These are phyloP conservation scores for Trypanosoma cruzi DNA, from an alignment of 208 protist genomes.

Conservation along the genomic window DNA sequence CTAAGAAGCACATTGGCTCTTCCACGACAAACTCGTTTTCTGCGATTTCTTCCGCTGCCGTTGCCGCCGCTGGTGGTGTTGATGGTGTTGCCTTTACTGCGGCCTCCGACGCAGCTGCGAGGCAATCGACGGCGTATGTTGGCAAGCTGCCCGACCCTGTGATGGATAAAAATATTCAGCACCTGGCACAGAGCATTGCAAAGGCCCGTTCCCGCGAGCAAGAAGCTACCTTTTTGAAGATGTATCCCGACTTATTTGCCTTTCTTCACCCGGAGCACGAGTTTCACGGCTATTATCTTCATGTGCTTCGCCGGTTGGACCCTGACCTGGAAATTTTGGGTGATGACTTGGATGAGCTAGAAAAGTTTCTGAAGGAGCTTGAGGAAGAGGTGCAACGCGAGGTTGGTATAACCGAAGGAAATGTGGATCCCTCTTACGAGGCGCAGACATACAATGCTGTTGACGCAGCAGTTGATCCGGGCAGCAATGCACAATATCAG, in stretches of 20 bases:
- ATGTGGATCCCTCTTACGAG: neutral
- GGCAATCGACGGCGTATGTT: slow-evolving; percentile 45
- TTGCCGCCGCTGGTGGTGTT: neutral
- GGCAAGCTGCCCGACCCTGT: slow-evolving; percentile 70
- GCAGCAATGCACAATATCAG: slow-evolving; percentile 24
- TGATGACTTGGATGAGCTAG: slow-evolving; percentile 84
- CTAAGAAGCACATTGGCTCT: neutral
- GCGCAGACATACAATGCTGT: neutral
- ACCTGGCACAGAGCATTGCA: slow-evolving; percentile 60
- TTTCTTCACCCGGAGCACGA: slow-evolving; percentile 87
- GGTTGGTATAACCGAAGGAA: slow-evolving; percentile 31
- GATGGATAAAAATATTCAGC: slow-evolving; percentile 64
- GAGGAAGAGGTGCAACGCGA: slow-evolving; percentile 72
- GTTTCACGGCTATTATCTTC: slow-evolving; percentile 90
- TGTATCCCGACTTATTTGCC: slow-evolving; percentile 68
- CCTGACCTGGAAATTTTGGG: slow-evolving; percentile 85
- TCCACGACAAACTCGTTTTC: neutral
- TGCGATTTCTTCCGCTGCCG: neutral
- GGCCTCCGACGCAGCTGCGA: slow-evolving; percentile 12
- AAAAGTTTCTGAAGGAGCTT: slow-evolving; percentile 61
- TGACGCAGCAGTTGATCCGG: slow-evolving; percentile 18
- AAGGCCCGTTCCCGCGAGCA: slow-evolving; percentile 62
- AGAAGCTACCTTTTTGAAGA: slow-evolving; percentile 75
- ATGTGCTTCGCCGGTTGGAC: slow-evolving; percentile 67
- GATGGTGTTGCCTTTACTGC: slow-evolving; percentile 10